Evolutionary conservation across 257 asterid species (phyloP), one percentile per base, ranked within the genome.

Genomic region (Solanum pinnatisectum): DNA sequence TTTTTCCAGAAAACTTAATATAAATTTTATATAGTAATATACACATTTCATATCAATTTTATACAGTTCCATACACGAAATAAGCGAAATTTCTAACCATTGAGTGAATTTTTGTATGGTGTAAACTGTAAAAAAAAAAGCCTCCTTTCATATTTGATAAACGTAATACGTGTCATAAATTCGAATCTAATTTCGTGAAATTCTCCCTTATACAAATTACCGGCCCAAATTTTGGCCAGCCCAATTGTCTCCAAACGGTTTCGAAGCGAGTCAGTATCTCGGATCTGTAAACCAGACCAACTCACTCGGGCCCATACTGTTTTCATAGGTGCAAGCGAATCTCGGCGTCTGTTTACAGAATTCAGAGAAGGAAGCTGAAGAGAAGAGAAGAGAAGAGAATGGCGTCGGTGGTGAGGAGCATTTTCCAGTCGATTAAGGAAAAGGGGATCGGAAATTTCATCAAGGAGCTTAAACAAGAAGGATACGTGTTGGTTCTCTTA

Each of bases 351-450:
- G 71, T 84, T 84, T 23, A 10, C 63, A 78, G n/a, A 40, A 40
- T 72, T 42, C 83, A 74, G 70, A 70, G 77, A 49, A 86, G 32
- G 36, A 86, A 86, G 71, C 32, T 4, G 74, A 59, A 81, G 86
- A 73, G 84, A 76, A 77, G 85, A 73, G 84, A 76, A 77, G 85
- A 87, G 82, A 84, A 85, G 79, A 44, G 84, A 83, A 91, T 96
- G 98, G 98, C 96, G 85, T 93, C 96, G 89, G 94, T 94, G 83
- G 91, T 95, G 91, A 94, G 95, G 90, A 90, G 92, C 89, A 97
- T 93, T 90, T 70, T 97, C 89, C 94, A 91, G 84, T 90, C 93
- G 79, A 93, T 97, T 88, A 94, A 88, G 86, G 98, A 97, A 78
- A 97, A 94, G 82, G 99, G 99, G 87, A 32, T 97, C n/a, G 90